Evolutionary conservation across 257 asterid species (phyloP).

Genomic region (Solanum arcanum): DNA sequence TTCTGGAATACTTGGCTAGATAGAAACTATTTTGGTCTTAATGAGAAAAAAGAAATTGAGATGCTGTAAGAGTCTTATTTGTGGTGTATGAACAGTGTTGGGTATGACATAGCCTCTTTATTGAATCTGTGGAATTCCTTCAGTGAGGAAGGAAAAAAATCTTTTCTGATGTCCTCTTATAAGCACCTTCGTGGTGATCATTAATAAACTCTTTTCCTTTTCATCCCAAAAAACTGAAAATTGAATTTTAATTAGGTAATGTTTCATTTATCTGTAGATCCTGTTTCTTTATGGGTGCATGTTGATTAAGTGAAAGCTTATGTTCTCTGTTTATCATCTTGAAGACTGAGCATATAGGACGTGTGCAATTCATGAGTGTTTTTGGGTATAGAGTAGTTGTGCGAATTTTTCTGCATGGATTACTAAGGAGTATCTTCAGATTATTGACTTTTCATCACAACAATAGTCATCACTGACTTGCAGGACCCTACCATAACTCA

Average conservation of each 20-base stretch:
- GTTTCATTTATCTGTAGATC: not conserved
- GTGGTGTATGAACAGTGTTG: not conserved
- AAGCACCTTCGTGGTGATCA: not conserved
- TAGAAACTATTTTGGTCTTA: too few species aligned
- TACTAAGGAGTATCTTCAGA: not conserved
- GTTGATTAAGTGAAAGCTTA: not conserved
- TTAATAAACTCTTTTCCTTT: not conserved
- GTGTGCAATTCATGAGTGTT: not conserved
- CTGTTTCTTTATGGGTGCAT: not conserved
- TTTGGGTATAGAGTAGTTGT: not conserved
- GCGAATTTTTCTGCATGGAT: not conserved
- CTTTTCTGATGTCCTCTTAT: not conserved
- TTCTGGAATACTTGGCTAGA: not conserved
- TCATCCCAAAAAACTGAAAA: not conserved
- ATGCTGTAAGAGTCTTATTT: not conserved
- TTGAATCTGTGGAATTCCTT: not conserved
- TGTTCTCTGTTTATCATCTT: not conserved
- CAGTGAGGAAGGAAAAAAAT: not conserved
- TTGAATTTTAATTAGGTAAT: not conserved
- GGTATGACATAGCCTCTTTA: not conserved
- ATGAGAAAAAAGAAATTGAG: not conserved
- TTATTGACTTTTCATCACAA: not conserved
- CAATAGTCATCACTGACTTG: not conserved
- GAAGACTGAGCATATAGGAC: not conserved
- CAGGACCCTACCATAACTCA: not conserved